A percentile compares a stretch with the other conserved stretches of the same genome.
phyloP scores from a whole-genome alignment of 495 filamentous ascomycete species.

The Trypethelium eluteriae region DNA sequence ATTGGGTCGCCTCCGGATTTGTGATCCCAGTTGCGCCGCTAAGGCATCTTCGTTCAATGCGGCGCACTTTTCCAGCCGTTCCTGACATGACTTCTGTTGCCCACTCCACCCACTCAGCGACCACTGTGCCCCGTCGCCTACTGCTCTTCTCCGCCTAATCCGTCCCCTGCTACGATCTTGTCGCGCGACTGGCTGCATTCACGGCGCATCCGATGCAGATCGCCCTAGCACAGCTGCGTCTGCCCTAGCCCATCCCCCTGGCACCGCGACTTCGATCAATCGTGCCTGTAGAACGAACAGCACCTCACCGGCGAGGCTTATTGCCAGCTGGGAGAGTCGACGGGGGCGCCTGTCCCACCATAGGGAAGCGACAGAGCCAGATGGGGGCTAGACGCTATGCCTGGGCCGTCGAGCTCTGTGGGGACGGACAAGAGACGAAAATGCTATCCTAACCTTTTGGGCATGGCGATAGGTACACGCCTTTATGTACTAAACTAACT shows the following conservation, averaged over 20 bases:
- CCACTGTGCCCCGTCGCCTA: not conserved
- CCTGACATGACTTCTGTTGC: not conserved
- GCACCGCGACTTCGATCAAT: not conserved
- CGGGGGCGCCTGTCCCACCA: conserved; percentile 1
- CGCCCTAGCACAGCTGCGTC: not conserved
- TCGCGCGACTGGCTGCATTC: not conserved
- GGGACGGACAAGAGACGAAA: not conserved
- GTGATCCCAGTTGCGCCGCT: conserved; percentile 2
- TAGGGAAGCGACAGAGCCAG: not conserved
- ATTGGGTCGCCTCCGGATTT: not conserved
- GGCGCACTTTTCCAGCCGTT: not conserved
- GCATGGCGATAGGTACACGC: not conserved
- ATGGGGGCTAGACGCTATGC: not conserved
- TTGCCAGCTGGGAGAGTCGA: not conserved
- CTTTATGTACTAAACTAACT: not conserved
- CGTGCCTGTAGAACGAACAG: not conserved
- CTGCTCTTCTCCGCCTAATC: not conserved
- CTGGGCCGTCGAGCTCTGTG: not conserved
- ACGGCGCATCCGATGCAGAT: not conserved
- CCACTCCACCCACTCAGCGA: not conserved
- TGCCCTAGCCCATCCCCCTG: not conserved
- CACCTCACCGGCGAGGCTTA: not conserved
- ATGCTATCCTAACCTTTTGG: not conserved
- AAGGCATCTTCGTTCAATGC: not conserved
- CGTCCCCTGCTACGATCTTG: not conserved